A percentile compares a stretch with the other conserved stretches of the same genome.
Conservation (phyloP, 2,329 filamentous ascomycete genomes). For the Botrytis elliptica region DNA sequence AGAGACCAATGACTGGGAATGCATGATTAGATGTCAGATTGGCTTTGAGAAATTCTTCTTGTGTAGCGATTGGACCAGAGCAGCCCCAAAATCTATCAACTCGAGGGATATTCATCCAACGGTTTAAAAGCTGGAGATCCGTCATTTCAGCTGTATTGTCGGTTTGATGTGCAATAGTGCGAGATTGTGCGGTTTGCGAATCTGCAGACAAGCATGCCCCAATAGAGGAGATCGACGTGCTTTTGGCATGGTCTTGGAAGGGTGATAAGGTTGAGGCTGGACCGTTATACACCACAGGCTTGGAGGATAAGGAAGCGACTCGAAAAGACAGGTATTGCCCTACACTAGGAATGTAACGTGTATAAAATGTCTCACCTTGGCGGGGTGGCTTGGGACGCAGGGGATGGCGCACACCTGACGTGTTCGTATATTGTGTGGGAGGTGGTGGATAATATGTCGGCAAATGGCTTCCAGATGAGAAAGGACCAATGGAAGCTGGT, state of each 20-base stretch:
- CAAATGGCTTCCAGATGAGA: conserved; percentile 77
- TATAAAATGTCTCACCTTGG: conserved; percentile 90
- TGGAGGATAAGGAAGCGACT: conserved; percentile 68
- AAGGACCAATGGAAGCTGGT: conserved; percentile 58
- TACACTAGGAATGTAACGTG: conserved; percentile 77
- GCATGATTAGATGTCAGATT: conserved; percentile 69
- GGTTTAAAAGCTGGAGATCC: conserved; percentile 70
- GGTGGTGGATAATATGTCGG: conserved; percentile 88
- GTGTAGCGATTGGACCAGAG: conserved; percentile 54
- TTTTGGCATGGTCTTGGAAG: conserved; percentile 34
- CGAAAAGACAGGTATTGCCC: conserved; percentile 87
- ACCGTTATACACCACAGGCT: conserved; percentile 63
- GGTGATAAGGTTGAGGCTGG: conserved; percentile 43
- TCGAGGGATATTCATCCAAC: conserved; percentile 85
- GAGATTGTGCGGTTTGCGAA: conserved; percentile 44
- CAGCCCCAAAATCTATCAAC: conserved; percentile 83
- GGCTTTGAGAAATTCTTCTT: conserved; percentile 65
- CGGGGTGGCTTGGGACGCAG: conserved; percentile 83
- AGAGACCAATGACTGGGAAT: conserved; percentile 89
- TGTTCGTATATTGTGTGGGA: conserved; percentile 77
- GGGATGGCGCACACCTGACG: conserved; percentile 78
- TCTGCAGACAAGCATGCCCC: conserved; percentile 40
- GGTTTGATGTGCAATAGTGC: conserved; percentile 39
- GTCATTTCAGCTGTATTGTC: conserved; percentile 41
- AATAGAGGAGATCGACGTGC: conserved; percentile 34